phyloP scores from a whole-genome alignment of 2,329 filamentous ascomycete species.

The Aspergillus sp. region DNA sequence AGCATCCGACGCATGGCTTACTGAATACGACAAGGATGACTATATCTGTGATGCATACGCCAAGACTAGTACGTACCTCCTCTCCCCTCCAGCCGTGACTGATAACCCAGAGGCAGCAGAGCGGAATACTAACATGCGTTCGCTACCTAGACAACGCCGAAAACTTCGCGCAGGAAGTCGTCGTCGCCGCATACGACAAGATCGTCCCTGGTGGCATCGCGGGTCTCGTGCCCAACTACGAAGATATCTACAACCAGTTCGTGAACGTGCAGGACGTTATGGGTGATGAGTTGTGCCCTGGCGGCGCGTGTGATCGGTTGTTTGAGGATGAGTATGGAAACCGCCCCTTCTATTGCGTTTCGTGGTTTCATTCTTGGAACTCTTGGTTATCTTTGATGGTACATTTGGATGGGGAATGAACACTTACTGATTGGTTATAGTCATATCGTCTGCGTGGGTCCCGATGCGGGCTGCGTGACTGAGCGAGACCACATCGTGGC shows the following conservation, averaged over 20 bases:
- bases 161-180: slow-evolving; percentile 7
- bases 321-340: slow-evolving; percentile 7
- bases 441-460: not conserved
- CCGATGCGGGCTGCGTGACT: not conserved
- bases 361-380: too few relatives aligned
- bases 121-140: not conserved
- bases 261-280: not conserved
- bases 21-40: not conserved
- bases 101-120: too few relatives aligned
- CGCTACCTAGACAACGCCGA: not conserved
- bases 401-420: too few relatives aligned
- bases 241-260: slow-evolving; percentile 6
- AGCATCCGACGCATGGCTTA: not conserved
- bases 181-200: not conserved
- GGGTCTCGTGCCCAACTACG: not conserved
- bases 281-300: not conserved
- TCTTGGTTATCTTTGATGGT: too few relatives aligned
- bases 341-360: too few relatives aligned
- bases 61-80: not conserved
- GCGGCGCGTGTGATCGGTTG: not conserved
- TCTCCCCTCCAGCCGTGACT: not conserved
- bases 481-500: not conserved
- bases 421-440: not conserved
- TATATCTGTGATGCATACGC: slow-evolving; percentile 8
- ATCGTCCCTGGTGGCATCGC: slow-evolving; percentile 3